Evolutionary conservation across 1,284 basidiomycete genomes (phyloP).

Genomic region (Cryptococcus sp.): DNA sequence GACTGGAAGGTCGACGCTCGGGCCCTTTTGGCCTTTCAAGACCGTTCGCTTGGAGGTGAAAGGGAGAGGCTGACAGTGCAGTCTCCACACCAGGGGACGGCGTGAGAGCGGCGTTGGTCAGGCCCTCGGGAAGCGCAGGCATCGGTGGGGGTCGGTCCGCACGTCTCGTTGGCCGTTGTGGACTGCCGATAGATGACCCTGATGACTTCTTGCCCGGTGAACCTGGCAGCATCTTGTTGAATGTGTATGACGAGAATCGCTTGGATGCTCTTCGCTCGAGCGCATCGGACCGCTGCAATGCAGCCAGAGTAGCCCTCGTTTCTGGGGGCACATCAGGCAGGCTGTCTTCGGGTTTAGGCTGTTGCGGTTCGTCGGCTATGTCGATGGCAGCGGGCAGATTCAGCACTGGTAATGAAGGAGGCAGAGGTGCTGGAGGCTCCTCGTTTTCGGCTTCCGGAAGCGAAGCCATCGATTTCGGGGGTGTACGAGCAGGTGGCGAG

Average conservation of each 20-base stretch:
- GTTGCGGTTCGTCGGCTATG: conserved; percentile 20
- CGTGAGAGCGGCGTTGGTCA: conserved; percentile 8
- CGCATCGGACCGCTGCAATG: conserved; percentile 80
- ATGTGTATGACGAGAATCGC: conserved; percentile 93
- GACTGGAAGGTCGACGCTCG: conserved; percentile 5
- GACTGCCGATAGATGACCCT: conserved; percentile 26
- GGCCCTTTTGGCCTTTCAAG: neutral
- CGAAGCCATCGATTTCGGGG: conserved; percentile 11
- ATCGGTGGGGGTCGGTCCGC: conserved; percentile 40
- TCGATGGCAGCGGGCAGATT: conserved; percentile 27
- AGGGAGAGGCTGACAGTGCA: neutral
- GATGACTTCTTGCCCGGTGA: conserved; percentile 37
- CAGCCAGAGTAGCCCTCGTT: conserved; percentile 80
- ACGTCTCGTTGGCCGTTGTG: conserved; percentile 44
- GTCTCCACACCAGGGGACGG: neutral
- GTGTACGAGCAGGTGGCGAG: conserved; percentile 20
- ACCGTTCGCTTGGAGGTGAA: conserved; percentile 9
- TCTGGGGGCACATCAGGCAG: conserved; percentile 58
- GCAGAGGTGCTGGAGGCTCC: conserved; percentile 6
- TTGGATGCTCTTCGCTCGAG: conserved; percentile 92
- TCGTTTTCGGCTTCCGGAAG: conserved; percentile 12
- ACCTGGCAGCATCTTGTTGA: conserved; percentile 84
- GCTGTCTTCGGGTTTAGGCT: conserved; percentile 36
- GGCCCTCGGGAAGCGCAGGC: conserved; percentile 38
- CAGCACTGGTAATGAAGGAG: conserved; percentile 31